phyloP scores from a whole-genome alignment of 192 early-diverging fungal genomes.

The Entomortierella beljakovae region DNA sequence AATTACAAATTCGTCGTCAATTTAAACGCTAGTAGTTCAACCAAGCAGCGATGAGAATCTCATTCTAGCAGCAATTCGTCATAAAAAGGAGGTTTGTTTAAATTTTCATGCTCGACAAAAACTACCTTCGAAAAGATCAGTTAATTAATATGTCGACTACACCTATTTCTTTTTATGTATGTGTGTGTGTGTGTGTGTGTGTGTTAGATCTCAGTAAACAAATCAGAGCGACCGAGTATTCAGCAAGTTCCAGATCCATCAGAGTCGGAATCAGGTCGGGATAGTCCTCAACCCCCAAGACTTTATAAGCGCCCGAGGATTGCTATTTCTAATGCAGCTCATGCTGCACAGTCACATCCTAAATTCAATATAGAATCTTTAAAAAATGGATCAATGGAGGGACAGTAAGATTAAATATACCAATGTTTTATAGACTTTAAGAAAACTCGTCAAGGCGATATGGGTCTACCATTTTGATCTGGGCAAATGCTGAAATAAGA shows the following conservation, averaged over 20 bases:
- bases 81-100: slow-evolving; percentile 27
- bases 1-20: neutral
- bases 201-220: slow-evolving; percentile 9
- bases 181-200: neutral
- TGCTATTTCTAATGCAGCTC: slow-evolving; percentile 25
- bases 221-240: slow-evolving; percentile 13
- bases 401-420: no score
- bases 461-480: no score
- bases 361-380: no score
- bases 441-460: no score
- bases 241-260: slow-evolving; percentile 10
- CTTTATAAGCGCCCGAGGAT: slow-evolving; percentile 42
- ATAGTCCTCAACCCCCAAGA: slow-evolving; percentile 15
- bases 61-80: slow-evolving; percentile 33
- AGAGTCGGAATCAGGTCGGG: neutral
- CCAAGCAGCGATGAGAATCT: slow-evolving; percentile 43
- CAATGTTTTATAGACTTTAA: no score
- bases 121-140: no score
- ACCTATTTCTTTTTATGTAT: no score
- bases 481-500: no score
- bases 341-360: neutral
- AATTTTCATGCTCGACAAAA: neutral
- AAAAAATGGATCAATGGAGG: no score
- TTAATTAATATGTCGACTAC: no score
- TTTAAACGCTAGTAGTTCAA: slow-evolving; percentile 8